Percentiles rank a stretch among this genome's conserved stretches.
phyloP scores from a whole-genome alignment of 805 yeast species.

The Candida sanyiensis region DNA sequence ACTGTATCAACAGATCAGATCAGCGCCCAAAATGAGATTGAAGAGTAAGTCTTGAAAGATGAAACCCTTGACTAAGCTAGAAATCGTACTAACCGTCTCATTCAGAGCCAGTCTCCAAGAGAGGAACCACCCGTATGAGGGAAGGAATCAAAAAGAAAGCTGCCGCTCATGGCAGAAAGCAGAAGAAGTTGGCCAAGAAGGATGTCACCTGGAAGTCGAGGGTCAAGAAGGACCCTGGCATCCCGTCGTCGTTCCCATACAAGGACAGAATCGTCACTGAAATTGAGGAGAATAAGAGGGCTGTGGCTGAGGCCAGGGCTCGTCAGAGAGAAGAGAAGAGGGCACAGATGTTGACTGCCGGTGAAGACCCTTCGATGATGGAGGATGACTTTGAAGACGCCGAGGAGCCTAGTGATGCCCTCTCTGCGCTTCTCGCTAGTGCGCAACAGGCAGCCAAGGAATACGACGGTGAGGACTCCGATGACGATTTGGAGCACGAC shows the following conservation, averaged over 20 bases:
- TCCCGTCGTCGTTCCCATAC: slow-evolving; percentile 92
- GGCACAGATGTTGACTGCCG: slow-evolving; percentile 34
- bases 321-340: slow-evolving; percentile 44
- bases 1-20: background rate
- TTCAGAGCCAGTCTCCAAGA: slow-evolving; percentile 56
- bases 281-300: slow-evolving; percentile 57
- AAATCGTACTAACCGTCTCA: too few relatives aligned
- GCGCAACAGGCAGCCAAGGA: slow-evolving; percentile 85
- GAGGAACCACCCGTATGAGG: slow-evolving; percentile 87
- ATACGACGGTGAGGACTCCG: slow-evolving; percentile 50
- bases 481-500: slow-evolving; percentile 37
- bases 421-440: slow-evolving; percentile 82
- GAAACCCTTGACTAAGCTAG: background rate
- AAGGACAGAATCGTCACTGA: slow-evolving; percentile 75
- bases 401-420: slow-evolving; percentile 44
- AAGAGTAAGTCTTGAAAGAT: background rate
- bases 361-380: slow-evolving; percentile 32
- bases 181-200: slow-evolving; percentile 73
- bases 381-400: slow-evolving; percentile 36
- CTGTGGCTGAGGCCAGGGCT: slow-evolving; percentile 49
- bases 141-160: slow-evolving; percentile 97
- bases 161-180: slow-evolving; percentile 84
- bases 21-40: background rate
- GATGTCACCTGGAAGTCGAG: slow-evolving; percentile 93
- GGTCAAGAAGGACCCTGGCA: slow-evolving; percentile 83